Conservation (phyloP, 2,329 filamentous ascomycete genomes). For the Stromatinia cepivora region DNA sequence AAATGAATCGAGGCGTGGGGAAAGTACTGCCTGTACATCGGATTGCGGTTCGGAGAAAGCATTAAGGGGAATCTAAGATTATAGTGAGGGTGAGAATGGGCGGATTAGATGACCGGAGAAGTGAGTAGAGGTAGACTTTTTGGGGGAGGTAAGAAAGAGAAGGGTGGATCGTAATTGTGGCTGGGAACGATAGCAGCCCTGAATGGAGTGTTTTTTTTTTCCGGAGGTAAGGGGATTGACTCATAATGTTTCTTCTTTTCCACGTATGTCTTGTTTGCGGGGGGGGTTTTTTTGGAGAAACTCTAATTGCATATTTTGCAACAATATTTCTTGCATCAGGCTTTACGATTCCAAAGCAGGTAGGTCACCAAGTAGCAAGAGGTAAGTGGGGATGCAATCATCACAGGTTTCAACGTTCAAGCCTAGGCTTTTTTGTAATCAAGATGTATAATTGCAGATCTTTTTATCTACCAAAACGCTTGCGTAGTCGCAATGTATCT, state of each 20-base stretch:
- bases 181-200: background rate
- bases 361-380: background rate
- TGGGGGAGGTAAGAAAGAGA: background rate
- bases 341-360: background rate
- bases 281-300: no score
- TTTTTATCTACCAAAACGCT: background rate
- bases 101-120: background rate
- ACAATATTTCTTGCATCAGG: background rate
- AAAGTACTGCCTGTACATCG: background rate
- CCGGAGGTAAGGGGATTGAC: background rate
- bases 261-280: background rate
- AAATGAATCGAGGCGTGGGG: constrained; percentile 1
- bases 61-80: background rate
- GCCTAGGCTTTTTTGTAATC: background rate
- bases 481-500: constrained; percentile 13
- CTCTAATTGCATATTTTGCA: background rate
- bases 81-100: background rate
- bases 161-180: background rate
- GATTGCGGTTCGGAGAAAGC: background rate
- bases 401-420: background rate
- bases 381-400: background rate
- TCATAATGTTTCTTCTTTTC: background rate
- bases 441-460: background rate
- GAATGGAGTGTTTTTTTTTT: background rate
- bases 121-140: background rate